A percentile compares a stretch with the other conserved stretches of the same genome.
phyloP scores from a whole-genome alignment of 768 basidiomycete species.

The Amanita fuliginea region DNA sequence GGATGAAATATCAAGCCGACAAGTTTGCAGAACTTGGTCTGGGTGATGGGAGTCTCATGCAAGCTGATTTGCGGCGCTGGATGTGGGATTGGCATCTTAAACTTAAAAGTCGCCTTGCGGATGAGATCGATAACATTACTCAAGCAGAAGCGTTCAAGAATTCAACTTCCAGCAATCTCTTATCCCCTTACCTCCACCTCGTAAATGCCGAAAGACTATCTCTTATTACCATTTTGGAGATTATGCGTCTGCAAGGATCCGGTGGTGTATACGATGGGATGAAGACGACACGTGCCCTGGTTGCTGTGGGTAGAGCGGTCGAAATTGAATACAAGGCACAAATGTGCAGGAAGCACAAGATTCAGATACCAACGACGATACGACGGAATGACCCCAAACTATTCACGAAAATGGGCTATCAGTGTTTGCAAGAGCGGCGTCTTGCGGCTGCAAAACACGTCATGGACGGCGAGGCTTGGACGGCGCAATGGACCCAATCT shows the following conservation, averaged over 20 bases:
- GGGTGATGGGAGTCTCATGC: conserved; percentile 29
- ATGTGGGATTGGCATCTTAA: conserved; percentile 82
- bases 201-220: conserved; percentile 73
- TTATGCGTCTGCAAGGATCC: conserved; percentile 70
- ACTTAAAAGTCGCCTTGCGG: conserved; percentile 37
- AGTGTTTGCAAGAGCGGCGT: conserved; percentile 49
- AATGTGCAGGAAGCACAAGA: conserved; percentile 56
- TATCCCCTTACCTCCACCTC: conserved; percentile 67
- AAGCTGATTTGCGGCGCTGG: conserved; percentile 52
- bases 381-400: conserved; percentile 26
- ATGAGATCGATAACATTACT: conserved; percentile 38
- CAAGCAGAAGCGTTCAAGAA: conserved; percentile 18
- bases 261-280: conserved; percentile 78
- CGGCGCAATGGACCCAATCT: conserved; percentile 73
- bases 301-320: conserved; percentile 72
- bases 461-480: conserved; percentile 60
- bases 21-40: conserved; percentile 49
- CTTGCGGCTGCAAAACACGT: conserved; percentile 55
- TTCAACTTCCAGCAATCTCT: conserved; percentile 5
- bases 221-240: conserved; percentile 79
- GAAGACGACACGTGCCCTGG: conserved; percentile 78
- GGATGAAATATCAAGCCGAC: conserved; percentile 53
- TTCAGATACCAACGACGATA: conserved; percentile 29
- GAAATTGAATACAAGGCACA: conserved; percentile 88
- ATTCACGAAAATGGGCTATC: conserved; percentile 53